Evolutionary conservation across 2,329 filamentous ascomycete species (phyloP).

Genomic region (Thelonectria olida): DNA sequence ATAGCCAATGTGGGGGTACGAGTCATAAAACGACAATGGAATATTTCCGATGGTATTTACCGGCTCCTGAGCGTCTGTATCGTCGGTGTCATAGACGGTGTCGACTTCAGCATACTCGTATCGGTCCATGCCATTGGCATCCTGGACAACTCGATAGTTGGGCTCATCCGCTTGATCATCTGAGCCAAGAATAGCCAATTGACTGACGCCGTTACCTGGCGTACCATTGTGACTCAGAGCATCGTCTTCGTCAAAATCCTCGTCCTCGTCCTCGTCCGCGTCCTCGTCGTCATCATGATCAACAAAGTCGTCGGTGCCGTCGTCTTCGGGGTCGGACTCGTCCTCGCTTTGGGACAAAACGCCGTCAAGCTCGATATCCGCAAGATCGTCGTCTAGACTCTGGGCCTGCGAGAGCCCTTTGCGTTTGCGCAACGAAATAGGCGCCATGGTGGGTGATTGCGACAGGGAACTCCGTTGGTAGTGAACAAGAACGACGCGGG

Average conservation of each 20-base stretch:
- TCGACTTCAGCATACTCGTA: conserved; percentile 96
- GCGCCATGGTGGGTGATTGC: conserved; percentile 31
- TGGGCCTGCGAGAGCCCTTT: conserved; percentile 31
- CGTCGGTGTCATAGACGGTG: conserved; percentile 94
- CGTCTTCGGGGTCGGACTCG: conserved; percentile 61
- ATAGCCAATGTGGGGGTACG: conserved; percentile 97
- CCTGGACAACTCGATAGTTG: conserved; percentile 68
- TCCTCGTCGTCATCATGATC: conserved; percentile 2
- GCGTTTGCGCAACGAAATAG: conserved; percentile 35
- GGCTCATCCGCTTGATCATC: conserved; percentile 54
- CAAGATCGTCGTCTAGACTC: conserved; percentile 39
- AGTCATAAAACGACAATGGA: conserved; percentile 93
- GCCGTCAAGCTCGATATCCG: conserved; percentile 62
- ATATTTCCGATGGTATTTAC: conserved; percentile 96
- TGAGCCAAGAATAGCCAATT: conserved; percentile 39
- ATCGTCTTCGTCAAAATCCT: conserved; percentile 51
- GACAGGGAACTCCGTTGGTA: neutral
- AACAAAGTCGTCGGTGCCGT: conserved; percentile 44
- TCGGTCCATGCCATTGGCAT: conserved; percentile 89
- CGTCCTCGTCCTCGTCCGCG: conserved; percentile 37
- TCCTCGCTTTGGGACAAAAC: conserved; percentile 67
- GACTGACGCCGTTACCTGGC: conserved; percentile 50
- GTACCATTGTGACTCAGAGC: conserved; percentile 38
- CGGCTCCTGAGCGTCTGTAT: conserved; percentile 81
- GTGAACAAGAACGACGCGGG: neutral